phyloP scores from a whole-genome alignment of 2,329 filamentous ascomycete genomes.

The Didymella glomerata region DNA sequence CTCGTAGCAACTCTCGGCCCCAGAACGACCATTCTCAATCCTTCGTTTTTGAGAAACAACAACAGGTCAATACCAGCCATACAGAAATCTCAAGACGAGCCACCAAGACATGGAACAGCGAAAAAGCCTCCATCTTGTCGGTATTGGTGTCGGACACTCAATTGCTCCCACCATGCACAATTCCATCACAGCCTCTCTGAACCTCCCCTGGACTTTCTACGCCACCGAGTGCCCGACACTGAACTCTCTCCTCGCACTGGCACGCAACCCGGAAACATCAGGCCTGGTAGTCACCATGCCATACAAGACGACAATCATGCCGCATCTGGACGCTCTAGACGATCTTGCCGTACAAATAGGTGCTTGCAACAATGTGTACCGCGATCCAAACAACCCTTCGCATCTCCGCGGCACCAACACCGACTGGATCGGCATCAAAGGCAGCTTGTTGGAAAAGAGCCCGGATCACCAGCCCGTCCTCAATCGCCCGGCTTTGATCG shows the following conservation, averaged over 20 bases:
- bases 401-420: conserved; percentile 15
- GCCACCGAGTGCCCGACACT: conserved; percentile 14
- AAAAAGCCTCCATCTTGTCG: conserved; percentile 6
- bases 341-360: conserved; percentile 12
- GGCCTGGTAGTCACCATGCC: conserved; percentile 19
- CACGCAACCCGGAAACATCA: conserved; percentile 8
- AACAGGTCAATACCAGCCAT: not conserved
- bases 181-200: conserved; percentile 6
- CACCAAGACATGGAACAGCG: not conserved
- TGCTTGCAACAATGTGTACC: conserved; percentile 16
- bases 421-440: conserved; percentile 15
- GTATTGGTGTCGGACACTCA: conserved; percentile 16
- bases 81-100: not conserved
- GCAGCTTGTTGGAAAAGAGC: conserved; percentile 17
- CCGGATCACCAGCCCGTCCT: not conserved
- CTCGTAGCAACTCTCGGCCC: not conserved
- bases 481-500: conserved; percentile 11
- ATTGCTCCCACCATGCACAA: conserved; percentile 20
- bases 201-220: conserved; percentile 16
- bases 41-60: not conserved
- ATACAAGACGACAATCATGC: conserved; percentile 16
- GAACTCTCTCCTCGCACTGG: conserved; percentile 4
- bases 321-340: conserved; percentile 12
- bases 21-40: not conserved
- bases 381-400: conserved; percentile 1